phyloP scores from a whole-genome alignment of 768 basidiomycete genomes.

The Neoboletus magnificus region DNA sequence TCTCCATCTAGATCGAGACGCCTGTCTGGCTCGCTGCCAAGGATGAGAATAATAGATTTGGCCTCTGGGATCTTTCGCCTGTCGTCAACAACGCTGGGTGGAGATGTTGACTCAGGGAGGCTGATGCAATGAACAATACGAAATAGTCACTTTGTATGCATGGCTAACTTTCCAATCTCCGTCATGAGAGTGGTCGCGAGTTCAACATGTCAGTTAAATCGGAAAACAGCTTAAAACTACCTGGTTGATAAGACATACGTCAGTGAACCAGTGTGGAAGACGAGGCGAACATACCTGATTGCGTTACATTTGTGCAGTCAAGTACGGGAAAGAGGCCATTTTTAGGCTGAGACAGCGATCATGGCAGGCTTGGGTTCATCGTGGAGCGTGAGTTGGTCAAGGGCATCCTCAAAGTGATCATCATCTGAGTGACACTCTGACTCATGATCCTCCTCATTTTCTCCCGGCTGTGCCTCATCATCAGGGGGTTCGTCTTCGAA shows the following conservation, averaged over 20 bases:
- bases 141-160: neutral
- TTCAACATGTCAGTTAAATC: neutral
- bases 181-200: neutral
- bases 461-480: conserved; percentile 33
- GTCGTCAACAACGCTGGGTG: neutral
- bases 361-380: conserved; percentile 10
- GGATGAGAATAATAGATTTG: too few relatives aligned
- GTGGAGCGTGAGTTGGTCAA: conserved; percentile 52
- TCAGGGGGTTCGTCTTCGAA: conserved; percentile 76
- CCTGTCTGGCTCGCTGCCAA: neutral
- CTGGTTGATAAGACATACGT: neutral
- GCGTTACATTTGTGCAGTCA: neutral
- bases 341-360: conserved; percentile 20
- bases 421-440: conserved; percentile 38
- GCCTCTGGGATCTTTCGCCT: too few relatives aligned
- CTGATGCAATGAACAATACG: neutral
- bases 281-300: conserved; percentile 1
- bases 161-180: neutral
- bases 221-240: neutral
- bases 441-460: conserved; percentile 35
- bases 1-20: neutral
- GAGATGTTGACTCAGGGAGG: neutral
- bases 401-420: conserved; percentile 58
- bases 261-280: neutral
- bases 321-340: neutral